Percentiles rank a stretch among this genome's conserved stretches.
Conservation (phyloP, 2,329 filamentous ascomycete genomes). For the Neopestalotiopsis clavispora region DNA sequence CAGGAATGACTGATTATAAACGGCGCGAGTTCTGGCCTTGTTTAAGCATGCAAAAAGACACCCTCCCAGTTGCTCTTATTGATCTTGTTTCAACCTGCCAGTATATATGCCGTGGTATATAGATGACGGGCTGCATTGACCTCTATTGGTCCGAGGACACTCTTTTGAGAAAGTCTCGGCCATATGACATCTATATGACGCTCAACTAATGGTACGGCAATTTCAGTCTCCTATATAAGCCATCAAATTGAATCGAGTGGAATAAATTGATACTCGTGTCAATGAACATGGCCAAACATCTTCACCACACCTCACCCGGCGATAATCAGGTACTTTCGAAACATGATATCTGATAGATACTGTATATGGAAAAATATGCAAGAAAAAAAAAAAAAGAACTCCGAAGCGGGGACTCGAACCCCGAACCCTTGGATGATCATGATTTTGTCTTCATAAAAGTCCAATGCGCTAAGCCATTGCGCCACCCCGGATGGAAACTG, state of each 20-base stretch:
- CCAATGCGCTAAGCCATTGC: slow-evolving; percentile 13
- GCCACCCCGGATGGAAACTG: slow-evolving; percentile 1
- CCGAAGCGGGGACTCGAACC: slow-evolving; percentile 10
- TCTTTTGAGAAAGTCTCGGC: not conserved
- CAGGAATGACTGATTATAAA: not conserved
- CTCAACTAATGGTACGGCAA: too few relatives aligned
- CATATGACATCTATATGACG: not conserved
- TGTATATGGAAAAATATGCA: not conserved
- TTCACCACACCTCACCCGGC: not conserved
- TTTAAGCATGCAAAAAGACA: too few relatives aligned
- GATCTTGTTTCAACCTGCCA: not conserved
- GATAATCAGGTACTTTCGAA: not conserved
- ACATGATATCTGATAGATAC: not conserved
- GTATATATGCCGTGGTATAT: not conserved
- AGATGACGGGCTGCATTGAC: not conserved
- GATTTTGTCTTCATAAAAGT: not conserved
- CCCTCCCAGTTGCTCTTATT: too few relatives aligned
- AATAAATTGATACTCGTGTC: not conserved
- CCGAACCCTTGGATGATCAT: slow-evolving; percentile 9
- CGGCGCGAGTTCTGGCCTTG: not conserved
- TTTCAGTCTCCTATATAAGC: too few relatives aligned
- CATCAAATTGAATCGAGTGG: too few relatives aligned
- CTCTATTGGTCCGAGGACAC: not conserved
- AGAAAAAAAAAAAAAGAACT: not conserved
- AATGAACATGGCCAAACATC: not conserved